Conservation (phyloP, 192 early-diverging fungal genomes). For the Entomortierella chlamydospora region DNA sequence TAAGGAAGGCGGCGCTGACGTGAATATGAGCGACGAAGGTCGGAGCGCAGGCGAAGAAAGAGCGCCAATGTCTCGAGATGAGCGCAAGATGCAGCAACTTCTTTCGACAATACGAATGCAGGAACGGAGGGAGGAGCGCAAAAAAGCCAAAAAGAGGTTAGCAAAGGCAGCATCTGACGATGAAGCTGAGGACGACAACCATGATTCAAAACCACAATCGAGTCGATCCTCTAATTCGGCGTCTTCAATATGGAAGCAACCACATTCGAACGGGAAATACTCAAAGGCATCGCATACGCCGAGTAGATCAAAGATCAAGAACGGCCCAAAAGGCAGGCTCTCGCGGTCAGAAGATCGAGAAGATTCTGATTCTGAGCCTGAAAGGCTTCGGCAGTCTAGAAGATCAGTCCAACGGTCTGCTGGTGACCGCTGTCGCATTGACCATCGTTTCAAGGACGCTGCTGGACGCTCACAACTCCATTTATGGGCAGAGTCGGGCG, state of each 20-base stretch:
- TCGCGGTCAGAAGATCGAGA: constrained; percentile 29
- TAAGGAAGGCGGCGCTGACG: constrained; percentile 35
- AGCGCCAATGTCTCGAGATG: constrained; percentile 67
- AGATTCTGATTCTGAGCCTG: constrained; percentile 26
- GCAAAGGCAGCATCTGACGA: constrained; percentile 39
- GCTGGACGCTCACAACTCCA: constrained; percentile 75
- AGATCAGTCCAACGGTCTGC: constrained; percentile 33
- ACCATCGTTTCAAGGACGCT: constrained; percentile 66
- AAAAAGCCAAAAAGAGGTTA: constrained; percentile 56
- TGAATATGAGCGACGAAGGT: constrained; percentile 48
- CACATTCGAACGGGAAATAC: not conserved
- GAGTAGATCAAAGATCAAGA: constrained; percentile 4
- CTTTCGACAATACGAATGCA: constrained; percentile 71
- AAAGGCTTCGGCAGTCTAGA: constrained; percentile 4
- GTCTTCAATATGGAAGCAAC: constrained; percentile 16
- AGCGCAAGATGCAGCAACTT: constrained; percentile 74
- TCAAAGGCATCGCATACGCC: constrained; percentile 2
- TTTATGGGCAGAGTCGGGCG: constrained; percentile 69
- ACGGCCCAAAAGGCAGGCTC: constrained; percentile 15
- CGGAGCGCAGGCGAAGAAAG: constrained; percentile 41
- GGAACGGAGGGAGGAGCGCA: constrained; percentile 62
- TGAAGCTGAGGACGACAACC: constrained; percentile 49
- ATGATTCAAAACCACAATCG: not conserved
- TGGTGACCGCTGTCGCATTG: constrained; percentile 54
- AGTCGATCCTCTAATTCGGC: constrained; percentile 4